Percentiles rank a stretch among this genome's conserved stretches.
Conservation (phyloP, 73 alveolate species). For the Loxodes magnus region DNA sequence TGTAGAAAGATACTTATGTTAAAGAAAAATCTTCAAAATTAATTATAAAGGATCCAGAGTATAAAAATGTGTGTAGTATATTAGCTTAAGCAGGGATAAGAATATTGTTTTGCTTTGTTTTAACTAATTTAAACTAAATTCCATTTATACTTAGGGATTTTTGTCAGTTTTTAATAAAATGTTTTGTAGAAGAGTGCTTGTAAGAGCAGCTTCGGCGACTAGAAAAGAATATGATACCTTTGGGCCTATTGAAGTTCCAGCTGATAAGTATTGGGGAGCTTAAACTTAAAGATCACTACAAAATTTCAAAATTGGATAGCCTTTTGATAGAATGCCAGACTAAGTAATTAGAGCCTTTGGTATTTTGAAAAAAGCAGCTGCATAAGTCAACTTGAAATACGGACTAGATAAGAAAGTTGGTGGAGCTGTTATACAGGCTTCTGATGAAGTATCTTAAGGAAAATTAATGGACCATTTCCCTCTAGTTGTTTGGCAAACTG, state of each 20-base stretch:
- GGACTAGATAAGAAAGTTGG: constrained; percentile 72
- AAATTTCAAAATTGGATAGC: constrained; percentile 93
- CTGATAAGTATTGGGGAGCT: constrained; percentile 97
- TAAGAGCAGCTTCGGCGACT: too few species aligned
- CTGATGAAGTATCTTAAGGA: constrained; percentile 90
- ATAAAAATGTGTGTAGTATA: too few species aligned
- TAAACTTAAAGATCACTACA: constrained; percentile 93
- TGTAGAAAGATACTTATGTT: too few species aligned
- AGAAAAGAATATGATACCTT: constrained; percentile 90
- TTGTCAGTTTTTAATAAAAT: too few species aligned
- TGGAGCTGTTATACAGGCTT: constrained; percentile 83
- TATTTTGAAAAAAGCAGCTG: constrained; percentile 80
- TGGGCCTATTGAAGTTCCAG: constrained; percentile 89
- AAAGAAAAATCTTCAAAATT: too few species aligned
- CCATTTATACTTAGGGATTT: too few species aligned
- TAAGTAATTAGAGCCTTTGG: constrained; percentile 81
- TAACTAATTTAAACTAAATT: too few species aligned
- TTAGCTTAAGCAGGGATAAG: too few species aligned
- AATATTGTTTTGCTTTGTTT: too few species aligned
- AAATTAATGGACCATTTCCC: constrained; percentile 93
- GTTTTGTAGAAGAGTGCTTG: too few species aligned
- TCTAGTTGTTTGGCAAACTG: constrained; percentile 96
- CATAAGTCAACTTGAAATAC: constrained; percentile 62
- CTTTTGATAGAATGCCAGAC: constrained; percentile 73
- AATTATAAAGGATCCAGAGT: too few species aligned